Evolutionary conservation across 2,329 filamentous ascomycete species (phyloP), one percentile per base, ranked within the genome.

Genomic region (Mycogone perniciosa): DNA sequence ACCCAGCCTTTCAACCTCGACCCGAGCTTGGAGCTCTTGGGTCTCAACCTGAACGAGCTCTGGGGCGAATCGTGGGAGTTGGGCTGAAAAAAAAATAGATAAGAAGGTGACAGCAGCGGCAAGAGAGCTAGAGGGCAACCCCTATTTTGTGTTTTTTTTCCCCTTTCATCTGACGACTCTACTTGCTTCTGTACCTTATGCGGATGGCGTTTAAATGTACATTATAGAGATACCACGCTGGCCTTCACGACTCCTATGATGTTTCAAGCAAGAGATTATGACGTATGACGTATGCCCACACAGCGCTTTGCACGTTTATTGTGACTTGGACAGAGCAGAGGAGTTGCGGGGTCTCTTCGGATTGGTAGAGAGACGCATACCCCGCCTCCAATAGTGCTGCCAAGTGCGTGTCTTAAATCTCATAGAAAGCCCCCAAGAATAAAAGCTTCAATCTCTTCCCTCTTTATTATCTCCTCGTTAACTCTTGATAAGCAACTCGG

Each of bases 11-110:
- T 76, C 43, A 78, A 77, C 55, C 71, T 76, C 31, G 77, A 80
- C 51, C 76, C 77, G 53, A 79, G 72, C 57, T 70, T 80, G 45
- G 77, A 79, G 58, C 64, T 76, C 40, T 64, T 80, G 44, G 77
- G 76, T 4, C 68, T 77, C 48, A 77, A 79, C 55, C 62, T 80
- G 46, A 78, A 79, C 53, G 76, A 80, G 56, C 66, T 80, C 48
- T 80, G 77, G 77, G 76, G 75, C 38, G 76, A 77, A 55, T 69
- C 69, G 48, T 74, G 71, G 71, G 70, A 72, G 56, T 59, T 71
- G 53, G 69, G 68, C 50, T 70, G 45, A 43, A 31, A 35, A 58
- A 11, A 7, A 6, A 26, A 11, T 38, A 27, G 4, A 33, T 5
- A 6, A 31, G 37, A 40, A 53, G 13, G 43, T 11, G 44, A 31